These are phyloP conservation scores for Kitagawia praeruptora DNA, from an alignment of 129 eudicot genomes.

Conservation along the genomic window DNA sequence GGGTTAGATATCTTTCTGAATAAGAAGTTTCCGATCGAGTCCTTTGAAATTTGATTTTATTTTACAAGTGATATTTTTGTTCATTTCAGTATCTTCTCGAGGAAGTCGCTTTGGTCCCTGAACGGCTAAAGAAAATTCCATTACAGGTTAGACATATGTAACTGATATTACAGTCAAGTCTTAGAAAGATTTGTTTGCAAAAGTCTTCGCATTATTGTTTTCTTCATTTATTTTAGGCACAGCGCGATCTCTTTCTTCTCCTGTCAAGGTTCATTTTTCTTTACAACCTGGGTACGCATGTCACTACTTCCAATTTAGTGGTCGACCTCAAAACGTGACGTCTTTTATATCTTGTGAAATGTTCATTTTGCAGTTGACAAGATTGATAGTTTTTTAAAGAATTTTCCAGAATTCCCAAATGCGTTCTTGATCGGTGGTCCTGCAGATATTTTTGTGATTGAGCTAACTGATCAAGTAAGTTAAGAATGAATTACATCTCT, in stretches of 20 bases:
- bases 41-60: background rate
- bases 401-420: conserved; percentile 71
- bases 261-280: conserved; percentile 76
- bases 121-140: conserved; percentile 62
- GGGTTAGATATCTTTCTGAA: conserved; percentile 35
- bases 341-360: conserved; percentile 4
- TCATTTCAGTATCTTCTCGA: conserved; percentile 73
- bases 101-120: conserved; percentile 66
- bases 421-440: conserved; percentile 86
- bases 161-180: background rate
- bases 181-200: background rate
- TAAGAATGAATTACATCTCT: background rate
- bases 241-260: conserved; percentile 84
- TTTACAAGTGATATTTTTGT: conserved; percentile 2
- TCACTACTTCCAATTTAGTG: background rate
- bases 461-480: conserved; percentile 82
- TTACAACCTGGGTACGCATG: conserved; percentile 56
- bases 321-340: conserved; percentile 1
- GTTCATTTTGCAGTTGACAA: conserved; percentile 46
- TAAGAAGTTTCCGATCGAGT: background rate
- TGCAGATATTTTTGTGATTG: conserved; percentile 68
- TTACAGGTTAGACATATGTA: conserved; percentile 45
- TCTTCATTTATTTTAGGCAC: conserved; percentile 43
- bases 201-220: conserved; percentile 2
- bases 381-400: conserved; percentile 57